A percentile compares a stretch with the other conserved stretches of the same genome.
phyloP scores from a whole-genome alignment of 1,284 basidiomycete species.

The Porodaedalea pini region DNA sequence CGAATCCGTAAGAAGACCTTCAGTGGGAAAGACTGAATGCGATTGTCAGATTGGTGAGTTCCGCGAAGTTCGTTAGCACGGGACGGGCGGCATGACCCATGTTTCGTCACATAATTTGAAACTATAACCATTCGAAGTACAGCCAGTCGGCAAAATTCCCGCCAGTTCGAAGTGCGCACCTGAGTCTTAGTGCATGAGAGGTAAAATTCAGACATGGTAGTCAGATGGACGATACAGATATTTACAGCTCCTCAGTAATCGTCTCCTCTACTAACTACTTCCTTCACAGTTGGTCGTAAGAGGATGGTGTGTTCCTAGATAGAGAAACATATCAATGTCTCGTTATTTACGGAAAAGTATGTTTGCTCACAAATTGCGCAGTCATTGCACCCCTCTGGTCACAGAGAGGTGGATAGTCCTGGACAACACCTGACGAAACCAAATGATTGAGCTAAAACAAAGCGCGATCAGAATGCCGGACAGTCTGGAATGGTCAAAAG shows the following conservation, averaged over 20 bases:
- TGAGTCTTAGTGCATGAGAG: too few species aligned
- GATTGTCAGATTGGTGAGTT: too few species aligned
- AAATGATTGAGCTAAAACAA: constrained; percentile 79
- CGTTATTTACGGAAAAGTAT: neutral
- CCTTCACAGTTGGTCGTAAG: constrained; percentile 87
- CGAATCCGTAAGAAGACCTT: too few species aligned
- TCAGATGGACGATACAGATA: neutral
- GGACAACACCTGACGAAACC: constrained; percentile 85
- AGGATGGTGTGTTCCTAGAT: constrained; percentile 88
- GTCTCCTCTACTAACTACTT: constrained; percentile 91
- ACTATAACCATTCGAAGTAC: too few species aligned
- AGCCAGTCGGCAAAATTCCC: too few species aligned
- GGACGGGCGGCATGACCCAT: too few species aligned
- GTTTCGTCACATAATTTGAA: too few species aligned
- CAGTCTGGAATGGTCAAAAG: constrained; percentile 8
- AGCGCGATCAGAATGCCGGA: constrained; percentile 14
- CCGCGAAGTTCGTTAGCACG: too few species aligned
- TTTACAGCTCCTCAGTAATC: constrained; percentile 62
- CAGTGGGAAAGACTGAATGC: too few species aligned
- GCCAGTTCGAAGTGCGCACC: too few species aligned
- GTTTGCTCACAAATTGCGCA: constrained; percentile 78
- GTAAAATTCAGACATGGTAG: too few species aligned
- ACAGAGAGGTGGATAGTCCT: constrained; percentile 91
- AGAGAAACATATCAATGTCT: neutral
- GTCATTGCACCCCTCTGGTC: constrained; percentile 86